Base-by-base conservation (phyloP, 208 protist genomes). In the Jaenimonas drosophilae region DNA sequence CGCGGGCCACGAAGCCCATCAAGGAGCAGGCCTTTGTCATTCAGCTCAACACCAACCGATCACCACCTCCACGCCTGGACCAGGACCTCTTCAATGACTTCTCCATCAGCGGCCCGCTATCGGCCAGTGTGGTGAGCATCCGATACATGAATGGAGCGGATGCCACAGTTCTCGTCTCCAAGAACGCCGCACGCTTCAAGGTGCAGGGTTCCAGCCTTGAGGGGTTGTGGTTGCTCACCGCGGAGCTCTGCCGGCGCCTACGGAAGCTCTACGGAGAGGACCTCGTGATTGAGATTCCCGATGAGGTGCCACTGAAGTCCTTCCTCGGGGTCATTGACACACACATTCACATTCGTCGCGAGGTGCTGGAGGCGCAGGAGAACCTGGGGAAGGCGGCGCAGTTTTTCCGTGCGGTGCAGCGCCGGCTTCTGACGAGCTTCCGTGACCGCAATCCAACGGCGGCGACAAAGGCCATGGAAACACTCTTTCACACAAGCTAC, bases 161-260 rank as follows among this genome's bases (percentile, higher is more conserved):
- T 54, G 90, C 67, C 2, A 93, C 88, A 1, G 51, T 97, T 38
- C 71, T 97, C 11, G 76, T 95, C 14, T 96, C 88, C 3, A 97
- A 94, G 50, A 96, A 90, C 47, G 80, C 85, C 4, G 76, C 82
- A 1, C 54, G 89, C 30, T 96, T 93, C 47, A 80, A 86, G 41
- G 51, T 96, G 29, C 87, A 95, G 58, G 64, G 57, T 20, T 76
- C 64, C 4, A 80, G 63, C 7, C 80, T 95, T 63, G 85, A 96
- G 45, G 81, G 75, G 2, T 55, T 97, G 33, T 94, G 79, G 75
- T 62, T 96, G 6, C 54, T 96, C 12, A 41, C 68, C 12, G 32
- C 54, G 23, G 87, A 97, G 61, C 54, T 96, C 20, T 43, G 74
- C 16, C 61, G 70, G 23, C 70, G 80, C 9, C 34, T 91, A 1